Evolutionary conservation across 169 alveolate species (phyloP).

Genomic region (Miamiensis avidus): DNA sequence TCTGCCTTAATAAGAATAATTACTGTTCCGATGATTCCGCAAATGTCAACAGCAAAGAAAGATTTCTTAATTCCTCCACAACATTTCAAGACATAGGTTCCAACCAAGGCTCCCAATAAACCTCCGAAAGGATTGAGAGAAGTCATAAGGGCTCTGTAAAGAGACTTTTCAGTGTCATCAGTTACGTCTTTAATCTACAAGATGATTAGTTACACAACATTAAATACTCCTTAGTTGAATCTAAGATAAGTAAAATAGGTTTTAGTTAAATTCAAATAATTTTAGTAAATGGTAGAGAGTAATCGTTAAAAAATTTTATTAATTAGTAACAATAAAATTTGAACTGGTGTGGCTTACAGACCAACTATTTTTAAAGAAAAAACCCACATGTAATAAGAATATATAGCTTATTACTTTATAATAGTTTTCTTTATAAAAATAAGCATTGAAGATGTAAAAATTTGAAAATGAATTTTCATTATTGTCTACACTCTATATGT

Average conservation of each 20-base stretch:
- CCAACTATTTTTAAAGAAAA: too few relatives aligned
- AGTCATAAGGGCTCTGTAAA: slow-evolving; percentile 12
- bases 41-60: slow-evolving; percentile 1
- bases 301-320: too few relatives aligned
- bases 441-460: too few relatives aligned
- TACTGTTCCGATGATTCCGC: slow-evolving; percentile 22
- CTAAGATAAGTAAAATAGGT: slow-evolving; percentile 7
- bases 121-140: slow-evolving; percentile 23
- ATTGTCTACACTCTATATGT: too few relatives aligned
- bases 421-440: too few relatives aligned
- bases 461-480: too few relatives aligned
- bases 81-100: slow-evolving; percentile 1
- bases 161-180: not conserved
- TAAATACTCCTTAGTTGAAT: slow-evolving; percentile 12
- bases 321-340: too few relatives aligned
- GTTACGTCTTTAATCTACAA: not conserved
- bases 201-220: not conserved
- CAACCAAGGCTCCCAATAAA: slow-evolving; percentile 6
- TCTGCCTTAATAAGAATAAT: not conserved
- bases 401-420: too few relatives aligned
- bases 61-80: slow-evolving; percentile 15
- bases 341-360: too few relatives aligned
- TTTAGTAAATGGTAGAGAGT: too few relatives aligned
- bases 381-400: too few relatives aligned
- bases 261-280: too few relatives aligned